These are phyloP conservation scores for Globisporangium acanthophoron DNA, from an alignment of 352 stramenopile species.

Conservation along the genomic window DNA sequence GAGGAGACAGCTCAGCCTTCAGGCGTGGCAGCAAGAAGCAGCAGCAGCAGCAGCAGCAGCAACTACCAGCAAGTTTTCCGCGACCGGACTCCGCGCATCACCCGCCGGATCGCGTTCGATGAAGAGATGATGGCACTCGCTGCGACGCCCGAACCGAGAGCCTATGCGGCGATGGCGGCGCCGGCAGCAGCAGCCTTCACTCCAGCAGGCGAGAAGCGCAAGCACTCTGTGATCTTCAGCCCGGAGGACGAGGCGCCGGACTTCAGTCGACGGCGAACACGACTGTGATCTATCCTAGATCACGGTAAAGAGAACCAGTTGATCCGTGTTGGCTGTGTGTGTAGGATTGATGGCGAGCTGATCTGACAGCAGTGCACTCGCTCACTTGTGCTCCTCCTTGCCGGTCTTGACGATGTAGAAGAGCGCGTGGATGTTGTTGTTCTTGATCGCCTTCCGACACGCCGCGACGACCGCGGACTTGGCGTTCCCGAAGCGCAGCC, in stretches of 20 bases:
- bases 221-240: slow-evolving; percentile 24
- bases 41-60: not conserved
- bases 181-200: not conserved
- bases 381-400: slow-evolving; percentile 72
- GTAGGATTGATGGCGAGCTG: not conserved
- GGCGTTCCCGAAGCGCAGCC: slow-evolving; percentile 78
- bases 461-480: slow-evolving; percentile 82
- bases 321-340: not conserved
- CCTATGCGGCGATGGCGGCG: not conserved
- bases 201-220: slow-evolving; percentile 3
- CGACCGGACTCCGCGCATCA: slow-evolving; percentile 27
- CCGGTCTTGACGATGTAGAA: slow-evolving; percentile 86
- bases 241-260: slow-evolving; percentile 24
- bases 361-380: not conserved
- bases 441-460: slow-evolving; percentile 87
- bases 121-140: slow-evolving; percentile 38
- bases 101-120: slow-evolving; percentile 35
- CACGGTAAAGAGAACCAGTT: not conserved
- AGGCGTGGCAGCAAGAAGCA: not conserved
- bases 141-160: slow-evolving; percentile 11
- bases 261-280: slow-evolving; percentile 15
- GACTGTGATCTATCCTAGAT: slow-evolving; percentile 15
- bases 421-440: slow-evolving; percentile 84
- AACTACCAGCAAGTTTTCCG: slow-evolving; percentile 13
- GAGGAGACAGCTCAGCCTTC: not conserved